Evolutionary conservation across 2,329 filamentous ascomycete genomes (phyloP).

Genomic region (Orbilia quercus): DNA sequence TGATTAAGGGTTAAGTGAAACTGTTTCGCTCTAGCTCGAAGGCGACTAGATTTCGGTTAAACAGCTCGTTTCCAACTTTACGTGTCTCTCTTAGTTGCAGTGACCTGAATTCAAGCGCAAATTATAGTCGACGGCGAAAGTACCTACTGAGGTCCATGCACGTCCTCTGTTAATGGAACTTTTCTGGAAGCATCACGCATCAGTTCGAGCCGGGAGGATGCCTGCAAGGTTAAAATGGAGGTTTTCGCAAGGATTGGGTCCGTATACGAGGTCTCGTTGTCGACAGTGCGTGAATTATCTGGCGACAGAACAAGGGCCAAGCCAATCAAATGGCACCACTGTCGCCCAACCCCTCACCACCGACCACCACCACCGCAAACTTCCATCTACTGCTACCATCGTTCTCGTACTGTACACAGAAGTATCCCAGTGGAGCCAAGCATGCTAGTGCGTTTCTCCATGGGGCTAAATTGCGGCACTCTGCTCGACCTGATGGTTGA

Average conservation of each 20-base stretch:
- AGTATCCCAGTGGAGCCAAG: slow-evolving; percentile 21
- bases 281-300: slow-evolving; percentile 41
- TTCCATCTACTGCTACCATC: too few species aligned
- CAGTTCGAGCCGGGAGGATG: slow-evolving; percentile 33
- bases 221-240: slow-evolving; percentile 47
- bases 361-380: slow-evolving; percentile 15
- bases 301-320: too few species aligned
- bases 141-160: slow-evolving; percentile 13
- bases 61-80: slow-evolving; percentile 49
- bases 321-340: too few species aligned
- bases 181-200: slow-evolving; percentile 52
- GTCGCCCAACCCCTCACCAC: slow-evolving; percentile 33
- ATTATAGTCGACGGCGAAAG: too few species aligned
- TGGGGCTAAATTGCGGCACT: slow-evolving; percentile 52
- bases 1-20: slow-evolving; percentile 27
- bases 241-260: slow-evolving; percentile 51
- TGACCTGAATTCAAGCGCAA: slow-evolving; percentile 34
- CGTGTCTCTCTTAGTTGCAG: slow-evolving; percentile 17
- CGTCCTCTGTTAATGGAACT: slow-evolving; percentile 25
- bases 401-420: background rate
- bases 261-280: slow-evolving; percentile 41
- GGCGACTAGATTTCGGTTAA: slow-evolving; percentile 53
- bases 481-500: slow-evolving; percentile 17
- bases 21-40: slow-evolving; percentile 32
- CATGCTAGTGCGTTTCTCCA: slow-evolving; percentile 37